phyloP scores from a whole-genome alignment of 2,329 filamentous ascomycete genomes.

The Diplodia mutila region DNA sequence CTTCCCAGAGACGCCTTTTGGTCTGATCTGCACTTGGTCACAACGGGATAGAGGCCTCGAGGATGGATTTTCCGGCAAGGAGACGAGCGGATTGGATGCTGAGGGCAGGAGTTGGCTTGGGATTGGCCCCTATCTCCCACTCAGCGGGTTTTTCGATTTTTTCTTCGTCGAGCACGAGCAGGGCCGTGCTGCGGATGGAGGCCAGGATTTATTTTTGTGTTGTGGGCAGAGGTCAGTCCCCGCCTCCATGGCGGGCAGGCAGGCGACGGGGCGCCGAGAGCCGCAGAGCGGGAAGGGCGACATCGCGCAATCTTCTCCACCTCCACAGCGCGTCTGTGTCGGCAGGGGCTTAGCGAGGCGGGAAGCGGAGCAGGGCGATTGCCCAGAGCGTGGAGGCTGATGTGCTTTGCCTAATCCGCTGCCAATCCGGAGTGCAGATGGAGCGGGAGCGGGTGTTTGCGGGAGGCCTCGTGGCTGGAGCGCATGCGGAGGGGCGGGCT shows the following conservation, averaged over 20 bases:
- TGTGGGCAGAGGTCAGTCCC: constrained; percentile 1
- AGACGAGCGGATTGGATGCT: not conserved
- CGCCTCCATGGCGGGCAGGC: not conserved
- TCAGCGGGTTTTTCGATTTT: no score
- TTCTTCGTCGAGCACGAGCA: not conserved
- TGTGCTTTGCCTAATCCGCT: constrained; percentile 20
- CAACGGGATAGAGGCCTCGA: not conserved
- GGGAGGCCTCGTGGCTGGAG: constrained; percentile 21
- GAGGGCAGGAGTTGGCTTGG: not conserved
- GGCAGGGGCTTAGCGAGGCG: constrained; percentile 21
- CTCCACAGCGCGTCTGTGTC: constrained; percentile 17
- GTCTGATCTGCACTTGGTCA: not conserved
- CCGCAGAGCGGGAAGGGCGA: constrained; percentile 18
- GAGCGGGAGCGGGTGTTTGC: constrained; percentile 20
- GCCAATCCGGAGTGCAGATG: constrained; percentile 24
- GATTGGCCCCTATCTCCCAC: not conserved
- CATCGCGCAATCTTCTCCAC: constrained; percentile 23
- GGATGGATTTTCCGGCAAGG: not conserved
- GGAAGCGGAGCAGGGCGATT: constrained; percentile 18
- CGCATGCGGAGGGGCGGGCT: constrained; percentile 8
- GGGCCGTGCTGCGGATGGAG: not conserved
- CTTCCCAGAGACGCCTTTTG: not conserved
- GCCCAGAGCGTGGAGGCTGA: constrained; percentile 23
- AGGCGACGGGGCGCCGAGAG: not conserved
- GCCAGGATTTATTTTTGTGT: constrained; percentile 3